Evolutionary conservation across 1,284 basidiomycete genomes (phyloP), one percentile per base, ranked within the genome.

Genomic region (Mycosarcoma maydis): DNA sequence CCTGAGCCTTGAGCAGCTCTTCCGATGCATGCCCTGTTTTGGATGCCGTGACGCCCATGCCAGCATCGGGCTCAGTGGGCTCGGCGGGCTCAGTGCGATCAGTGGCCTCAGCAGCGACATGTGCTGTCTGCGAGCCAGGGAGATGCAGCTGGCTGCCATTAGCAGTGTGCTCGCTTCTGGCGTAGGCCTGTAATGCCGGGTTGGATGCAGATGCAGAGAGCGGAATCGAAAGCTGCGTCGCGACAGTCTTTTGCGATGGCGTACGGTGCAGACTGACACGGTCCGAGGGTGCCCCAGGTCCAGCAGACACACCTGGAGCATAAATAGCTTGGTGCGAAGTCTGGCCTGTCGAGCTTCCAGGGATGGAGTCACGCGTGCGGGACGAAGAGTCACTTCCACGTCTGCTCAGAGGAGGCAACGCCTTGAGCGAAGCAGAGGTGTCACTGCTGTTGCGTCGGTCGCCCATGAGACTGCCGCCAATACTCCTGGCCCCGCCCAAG

Each of bases 391-490:
- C 77, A 41, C 71, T 74, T 9, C 77, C 77, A n/a, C 77, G 52
- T n/a, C 77, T 45, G 46, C 75, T 77, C 20, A 76, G 61, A 17
- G 77, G 77, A n/a, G 77, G 77, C 36, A 78, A 36, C 17, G 77
- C 77, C 39, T 67, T 74, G 38, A 78, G 44, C 45, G 73, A 75
- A 19, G 77, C 77, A 40, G 70, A 74, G 2, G 77, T 78, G 39
- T 78, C 77, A 14, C 62, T 62, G 45, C 67, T 72, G 46, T 76
- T 76, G 6, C 77, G 49, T 14, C 75, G 49, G 24, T 76, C 77
- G 29, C 72, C 73, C 68, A 77, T 74, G 13, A 76, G 38, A 42
- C 75, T 74, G 17, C 75, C 77, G 5, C 71, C 75, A 37, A 76
- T 58, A 39, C 69, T 72, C 11, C 75, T 61, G 4, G 73, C 72